Base-by-base conservation (phyloP, 495 filamentous ascomycete species). In the Aspergillus mulundensis region DNA sequence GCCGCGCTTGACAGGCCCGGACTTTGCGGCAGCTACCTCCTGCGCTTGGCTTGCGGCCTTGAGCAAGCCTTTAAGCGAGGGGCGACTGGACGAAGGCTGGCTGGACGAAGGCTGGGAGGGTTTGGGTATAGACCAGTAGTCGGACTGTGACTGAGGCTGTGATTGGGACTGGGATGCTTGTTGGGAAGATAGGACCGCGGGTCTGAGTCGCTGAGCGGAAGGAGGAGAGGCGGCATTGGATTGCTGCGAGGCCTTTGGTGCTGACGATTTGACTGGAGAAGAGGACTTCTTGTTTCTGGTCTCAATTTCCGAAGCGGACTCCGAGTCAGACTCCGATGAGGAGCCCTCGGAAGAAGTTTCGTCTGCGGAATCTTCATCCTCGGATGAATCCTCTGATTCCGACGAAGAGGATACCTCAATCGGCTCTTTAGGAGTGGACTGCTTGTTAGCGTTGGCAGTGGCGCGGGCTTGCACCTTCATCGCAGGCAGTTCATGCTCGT, bases 41-140 rank as follows among this genome's bases (percentile, higher is more conserved):
- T 54, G 28, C 19, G 28, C 38, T 25, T 40, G 48, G 20, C 12
- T 50, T 49, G 38, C 36, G 21, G 56, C 43, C 23, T 34, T 34
- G 7, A 60, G 44, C 10, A 65, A 15, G 18, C 32, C 36, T 49
- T 62, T 62, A 6, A 65, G 53, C 19, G 48, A 50, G 8, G 32
- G 20, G 10, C 44, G 60, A 20, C 34, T 40, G 42, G 25, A 14
- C 41, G 7, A n/a, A n/a, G n/a, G n/a, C n/a, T n/a, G n/a, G n/a
- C n/a, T n/a, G n/a, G n/a, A n/a, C n/a, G n/a, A n/a, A n/a, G n/a
- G 28, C 19, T 50, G 48, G 12, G 48, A 50, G 34, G 8, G 5
- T 23, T 1, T 23, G n/a, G 50, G 39, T 23, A 20, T 28, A n/a
- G 19, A 3, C 36, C 36, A 53, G 18, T 5, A 1, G 14, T 18